Conservation (phyloP, 2,329 filamentous ascomycete genomes). For the Pseudodiploospora longispora region DNA sequence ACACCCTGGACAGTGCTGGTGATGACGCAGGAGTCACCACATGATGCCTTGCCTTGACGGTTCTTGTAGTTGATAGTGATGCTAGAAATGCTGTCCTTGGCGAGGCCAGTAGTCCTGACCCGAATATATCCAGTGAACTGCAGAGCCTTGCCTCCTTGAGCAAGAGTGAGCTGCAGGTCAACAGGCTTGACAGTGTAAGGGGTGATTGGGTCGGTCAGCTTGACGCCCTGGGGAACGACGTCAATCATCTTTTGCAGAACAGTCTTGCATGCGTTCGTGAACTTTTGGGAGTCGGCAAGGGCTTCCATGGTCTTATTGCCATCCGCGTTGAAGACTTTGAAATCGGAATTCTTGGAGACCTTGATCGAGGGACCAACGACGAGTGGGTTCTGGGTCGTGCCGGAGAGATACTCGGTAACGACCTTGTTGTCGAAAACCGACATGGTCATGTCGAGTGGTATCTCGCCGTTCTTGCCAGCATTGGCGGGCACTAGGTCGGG, state of each 20-base stretch:
- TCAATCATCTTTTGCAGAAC: slow-evolving; percentile 55
- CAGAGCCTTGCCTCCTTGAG: slow-evolving; percentile 38
- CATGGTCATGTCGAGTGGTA: slow-evolving; percentile 38
- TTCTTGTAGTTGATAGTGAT: slow-evolving; percentile 49
- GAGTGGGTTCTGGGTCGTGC: slow-evolving; percentile 46
- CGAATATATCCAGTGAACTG: slow-evolving; percentile 48
- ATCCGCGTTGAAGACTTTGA: slow-evolving; percentile 47
- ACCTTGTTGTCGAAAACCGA: slow-evolving; percentile 48
- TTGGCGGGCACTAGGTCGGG: slow-evolving; percentile 42
- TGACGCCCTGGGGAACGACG: slow-evolving; percentile 43
- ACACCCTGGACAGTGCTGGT: slow-evolving; percentile 38
- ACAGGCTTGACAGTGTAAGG: slow-evolving; percentile 55
- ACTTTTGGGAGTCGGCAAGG: slow-evolving; percentile 36
- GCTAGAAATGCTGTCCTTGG: slow-evolving; percentile 33
- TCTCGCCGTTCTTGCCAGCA: slow-evolving; percentile 34
- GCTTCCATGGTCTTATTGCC: slow-evolving; percentile 45
- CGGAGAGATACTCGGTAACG: slow-evolving; percentile 47
- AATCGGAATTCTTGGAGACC: slow-evolving; percentile 43
- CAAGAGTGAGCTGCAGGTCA: slow-evolving; percentile 45
- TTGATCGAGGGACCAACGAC: slow-evolving; percentile 41
- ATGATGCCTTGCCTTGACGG: slow-evolving; percentile 39
- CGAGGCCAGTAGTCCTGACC: slow-evolving; percentile 43
- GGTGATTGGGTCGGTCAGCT: slow-evolving; percentile 41
- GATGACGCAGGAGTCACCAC: slow-evolving; percentile 37
- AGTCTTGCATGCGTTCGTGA: slow-evolving; percentile 38